These are phyloP conservation scores for Kodamaea derodonti DNA, from an alignment of 1,139 yeast species.

Conservation along the genomic window DNA sequence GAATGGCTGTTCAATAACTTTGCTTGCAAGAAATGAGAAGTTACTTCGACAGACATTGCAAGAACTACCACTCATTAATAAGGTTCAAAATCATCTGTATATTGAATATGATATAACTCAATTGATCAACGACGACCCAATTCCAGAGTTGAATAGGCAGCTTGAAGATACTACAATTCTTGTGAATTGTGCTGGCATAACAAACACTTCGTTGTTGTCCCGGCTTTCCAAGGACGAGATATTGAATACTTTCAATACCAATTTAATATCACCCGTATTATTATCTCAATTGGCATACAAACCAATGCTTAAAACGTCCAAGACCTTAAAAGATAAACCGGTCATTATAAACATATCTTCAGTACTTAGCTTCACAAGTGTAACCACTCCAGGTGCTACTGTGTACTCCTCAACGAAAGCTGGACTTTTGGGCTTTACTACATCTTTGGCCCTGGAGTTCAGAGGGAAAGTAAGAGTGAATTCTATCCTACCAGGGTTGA, in stretches of 20 bases:
- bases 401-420: slow-evolving; percentile 82
- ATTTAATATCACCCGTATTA: slow-evolving; percentile 64
- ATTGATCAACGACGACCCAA: neutral
- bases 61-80: slow-evolving; percentile 27
- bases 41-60: slow-evolving; percentile 30
- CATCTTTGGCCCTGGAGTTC: slow-evolving; percentile 60
- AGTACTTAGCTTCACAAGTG: slow-evolving; percentile 47
- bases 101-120: slow-evolving; percentile 48
- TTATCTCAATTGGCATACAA: slow-evolving; percentile 43
- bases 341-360: slow-evolving; percentile 67
- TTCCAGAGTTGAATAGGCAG: slow-evolving; percentile 12
- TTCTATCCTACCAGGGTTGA: slow-evolving; percentile 69
- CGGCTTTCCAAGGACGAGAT: slow-evolving; percentile 44
- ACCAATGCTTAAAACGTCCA: slow-evolving; percentile 42
- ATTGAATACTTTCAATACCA: slow-evolving; percentile 49
- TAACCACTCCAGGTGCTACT: slow-evolving; percentile 56
- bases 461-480: slow-evolving; percentile 53
- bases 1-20: slow-evolving; percentile 59
- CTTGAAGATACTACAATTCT: slow-evolving; percentile 40
- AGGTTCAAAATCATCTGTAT: slow-evolving; percentile 44
- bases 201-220: slow-evolving; percentile 57
- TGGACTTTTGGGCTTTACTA: slow-evolving; percentile 67
- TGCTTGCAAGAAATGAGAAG: slow-evolving; percentile 53
- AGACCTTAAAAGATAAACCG: slow-evolving; percentile 14
- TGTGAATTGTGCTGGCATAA: slow-evolving; percentile 79